Evolutionary conservation across 2,329 filamentous ascomycete genomes (phyloP).

Genomic region (Ciborinia camelliae): DNA sequence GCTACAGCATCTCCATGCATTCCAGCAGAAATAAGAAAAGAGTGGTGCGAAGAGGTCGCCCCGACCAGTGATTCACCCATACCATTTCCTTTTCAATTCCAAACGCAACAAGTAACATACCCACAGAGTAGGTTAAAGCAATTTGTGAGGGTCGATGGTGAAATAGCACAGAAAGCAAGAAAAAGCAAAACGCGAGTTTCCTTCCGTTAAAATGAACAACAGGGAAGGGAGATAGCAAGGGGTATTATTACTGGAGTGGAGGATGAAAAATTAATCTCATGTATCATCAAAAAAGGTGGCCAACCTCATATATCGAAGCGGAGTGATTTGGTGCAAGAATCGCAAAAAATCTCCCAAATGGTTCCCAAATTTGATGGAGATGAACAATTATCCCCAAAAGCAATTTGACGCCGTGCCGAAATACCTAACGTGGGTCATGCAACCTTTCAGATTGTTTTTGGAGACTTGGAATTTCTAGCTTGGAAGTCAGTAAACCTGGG

Average conservation of each 20-base stretch:
- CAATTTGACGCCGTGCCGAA: constrained; percentile 35
- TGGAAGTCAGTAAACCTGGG: constrained; percentile 25
- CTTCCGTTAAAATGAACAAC: constrained; percentile 34
- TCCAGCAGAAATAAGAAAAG: constrained; percentile 37
- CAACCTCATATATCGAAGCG: constrained; percentile 44
- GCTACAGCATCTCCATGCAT: constrained; percentile 38
- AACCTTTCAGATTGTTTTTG: constrained; percentile 49
- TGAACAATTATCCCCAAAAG: constrained; percentile 37
- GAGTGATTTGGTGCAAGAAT: constrained; percentile 37
- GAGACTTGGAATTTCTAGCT: constrained; percentile 49
- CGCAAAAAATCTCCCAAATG: constrained; percentile 35
- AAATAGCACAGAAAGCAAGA: constrained; percentile 31
- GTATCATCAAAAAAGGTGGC: constrained; percentile 38
- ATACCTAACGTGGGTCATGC: constrained; percentile 31
- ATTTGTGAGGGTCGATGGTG: constrained; percentile 12
- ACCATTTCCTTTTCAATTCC: constrained; percentile 14
- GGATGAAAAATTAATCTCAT: constrained; percentile 29
- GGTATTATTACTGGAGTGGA: constrained; percentile 42
- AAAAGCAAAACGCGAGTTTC: constrained; percentile 33
- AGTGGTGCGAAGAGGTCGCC: constrained; percentile 36
- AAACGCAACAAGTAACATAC: constrained; percentile 15
- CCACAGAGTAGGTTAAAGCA: constrained; percentile 24
- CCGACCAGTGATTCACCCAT: constrained; percentile 32
- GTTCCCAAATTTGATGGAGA: constrained; percentile 40
- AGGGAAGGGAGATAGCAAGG: constrained; percentile 34